Conservation (phyloP, 257 asterid genomes). For the Ballota nigra region DNA sequence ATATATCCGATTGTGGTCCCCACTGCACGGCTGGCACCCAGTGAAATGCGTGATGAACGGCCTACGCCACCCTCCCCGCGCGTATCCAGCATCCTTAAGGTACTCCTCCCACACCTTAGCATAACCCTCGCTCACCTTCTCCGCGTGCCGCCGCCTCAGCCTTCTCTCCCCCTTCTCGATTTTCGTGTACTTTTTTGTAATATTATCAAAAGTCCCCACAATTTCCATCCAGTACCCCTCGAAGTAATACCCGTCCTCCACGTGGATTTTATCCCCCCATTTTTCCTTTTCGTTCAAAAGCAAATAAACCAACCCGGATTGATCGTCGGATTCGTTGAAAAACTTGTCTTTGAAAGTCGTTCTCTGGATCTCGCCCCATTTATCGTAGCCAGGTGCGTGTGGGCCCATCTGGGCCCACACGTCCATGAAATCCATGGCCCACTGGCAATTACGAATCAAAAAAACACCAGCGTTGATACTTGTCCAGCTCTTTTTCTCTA, state of each 20-base stretch:
- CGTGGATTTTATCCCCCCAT: conserved; percentile 54
- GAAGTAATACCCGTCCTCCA: conserved; percentile 60
- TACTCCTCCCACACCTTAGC: conserved; percentile 50
- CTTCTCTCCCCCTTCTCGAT: conserved; percentile 38
- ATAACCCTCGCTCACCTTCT: conserved; percentile 51
- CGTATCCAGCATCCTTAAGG: conserved; percentile 56
- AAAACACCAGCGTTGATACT: conserved; percentile 81
- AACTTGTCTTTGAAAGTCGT: conserved; percentile 54
- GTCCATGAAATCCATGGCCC: conserved; percentile 87
- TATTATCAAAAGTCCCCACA: conserved; percentile 47
- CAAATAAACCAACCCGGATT: conserved; percentile 57
- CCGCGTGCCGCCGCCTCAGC: conserved; percentile 68
- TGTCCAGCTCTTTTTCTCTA: conserved; percentile 66
- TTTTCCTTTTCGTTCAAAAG: conserved; percentile 51
- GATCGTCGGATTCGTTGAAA: conserved; percentile 67
- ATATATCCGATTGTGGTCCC: conserved; percentile 65
- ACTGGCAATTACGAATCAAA: conserved; percentile 63
- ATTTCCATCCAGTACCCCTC: conserved; percentile 87
- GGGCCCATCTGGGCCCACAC: conserved; percentile 88
- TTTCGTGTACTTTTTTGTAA: conserved; percentile 43
- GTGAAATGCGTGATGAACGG: conserved; percentile 89
- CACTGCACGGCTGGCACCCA: conserved; percentile 90
- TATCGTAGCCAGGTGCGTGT: conserved; percentile 46
- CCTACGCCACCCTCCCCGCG: conserved; percentile 60
- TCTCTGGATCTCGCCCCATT: conserved; percentile 60